Base-by-base conservation (phyloP, 176 grass and related monocot species). In the Phoenix dactylifera region DNA sequence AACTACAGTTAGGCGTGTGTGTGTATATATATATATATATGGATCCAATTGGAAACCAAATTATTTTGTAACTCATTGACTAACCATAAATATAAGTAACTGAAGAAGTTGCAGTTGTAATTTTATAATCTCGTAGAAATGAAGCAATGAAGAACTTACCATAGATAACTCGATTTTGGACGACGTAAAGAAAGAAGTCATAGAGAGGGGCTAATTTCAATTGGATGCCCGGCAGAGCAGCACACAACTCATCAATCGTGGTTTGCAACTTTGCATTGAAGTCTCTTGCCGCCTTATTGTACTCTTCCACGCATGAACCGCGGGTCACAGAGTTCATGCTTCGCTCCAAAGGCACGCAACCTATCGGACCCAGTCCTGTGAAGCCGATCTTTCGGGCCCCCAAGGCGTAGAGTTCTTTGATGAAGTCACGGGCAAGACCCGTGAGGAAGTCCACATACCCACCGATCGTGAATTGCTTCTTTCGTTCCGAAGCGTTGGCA, bases 361-460 rank as follows among this genome's bases (percentile, higher is more conserved):
- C 86, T 17, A 79, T 69, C 20, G 78, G 59, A 16, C 53, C 39
- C 4, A 89, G 49, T 5, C 87, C 82, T 3, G 74, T 82, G 78
- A 90, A 85, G 62, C 77, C 74, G 2, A 90, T 56, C 65, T 82
- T 79, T 67, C 87, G 82, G 1, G 82, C 87, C 16, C 87, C 87
- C 25, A 86, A 70, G 3, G 15, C n/a, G 70, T 93, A 80, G 0
- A 93, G 59, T 52, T 87, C 74, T 2, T 57, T 14, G 1, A 93
- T 62, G 53, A 87, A 87, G 35, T 39, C 54, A 0, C 69, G 69
- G 10, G 83, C 64, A 0, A 84, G 62, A 71, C 52, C 50, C 12
- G 77, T 23, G 22, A 93, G 77, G 65, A 65, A 81, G 22, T 66
- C 54, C 1, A 75, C 78, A 57, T 93, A 93, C 51, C 71, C 63